Conservation (phyloP, 805 yeast species). For the Zygosaccharomyces bisporus region DNA sequence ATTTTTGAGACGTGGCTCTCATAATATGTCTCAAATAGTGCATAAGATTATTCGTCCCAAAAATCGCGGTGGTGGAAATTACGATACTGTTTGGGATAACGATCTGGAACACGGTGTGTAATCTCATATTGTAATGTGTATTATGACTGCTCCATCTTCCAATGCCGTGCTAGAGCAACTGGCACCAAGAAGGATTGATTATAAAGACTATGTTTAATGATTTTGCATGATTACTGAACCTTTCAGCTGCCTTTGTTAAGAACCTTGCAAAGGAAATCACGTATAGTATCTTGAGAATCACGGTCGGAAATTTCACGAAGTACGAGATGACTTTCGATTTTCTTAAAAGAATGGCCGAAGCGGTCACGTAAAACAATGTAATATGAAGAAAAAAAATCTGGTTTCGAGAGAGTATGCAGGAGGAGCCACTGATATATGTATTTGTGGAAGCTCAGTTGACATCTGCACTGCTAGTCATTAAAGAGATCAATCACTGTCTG, state of each 20-base stretch:
- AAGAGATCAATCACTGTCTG: slow-evolving; percentile 12
- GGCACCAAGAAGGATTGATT: too few relatives aligned
- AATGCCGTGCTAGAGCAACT: too few relatives aligned
- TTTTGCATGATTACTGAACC: too few relatives aligned
- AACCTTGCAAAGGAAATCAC: too few relatives aligned
- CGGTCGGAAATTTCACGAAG: neutral
- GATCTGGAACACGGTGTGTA: slow-evolving; percentile 6
- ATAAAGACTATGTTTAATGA: too few relatives aligned
- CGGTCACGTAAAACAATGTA: too few relatives aligned
- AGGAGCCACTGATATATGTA: slow-evolving; percentile 14
- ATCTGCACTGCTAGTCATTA: slow-evolving; percentile 17
- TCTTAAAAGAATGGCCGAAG: neutral
- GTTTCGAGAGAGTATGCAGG: slow-evolving; percentile 1
- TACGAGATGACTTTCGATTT: neutral
- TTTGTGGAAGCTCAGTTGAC: slow-evolving; percentile 15
- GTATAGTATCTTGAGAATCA: too few relatives aligned
- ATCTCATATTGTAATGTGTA: neutral
- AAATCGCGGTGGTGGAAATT: slow-evolving; percentile 11
- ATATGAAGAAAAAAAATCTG: neutral
- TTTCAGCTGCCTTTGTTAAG: too few relatives aligned
- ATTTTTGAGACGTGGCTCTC: slow-evolving; percentile 40
- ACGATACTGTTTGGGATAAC: slow-evolving; percentile 18
- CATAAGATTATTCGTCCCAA: slow-evolving; percentile 20
- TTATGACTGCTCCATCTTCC: neutral
- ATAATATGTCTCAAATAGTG: slow-evolving; percentile 37